These are phyloP conservation scores for Globisporangium iwayamae DNA, from an alignment of 352 stramenopile species.

Conservation along the genomic window DNA sequence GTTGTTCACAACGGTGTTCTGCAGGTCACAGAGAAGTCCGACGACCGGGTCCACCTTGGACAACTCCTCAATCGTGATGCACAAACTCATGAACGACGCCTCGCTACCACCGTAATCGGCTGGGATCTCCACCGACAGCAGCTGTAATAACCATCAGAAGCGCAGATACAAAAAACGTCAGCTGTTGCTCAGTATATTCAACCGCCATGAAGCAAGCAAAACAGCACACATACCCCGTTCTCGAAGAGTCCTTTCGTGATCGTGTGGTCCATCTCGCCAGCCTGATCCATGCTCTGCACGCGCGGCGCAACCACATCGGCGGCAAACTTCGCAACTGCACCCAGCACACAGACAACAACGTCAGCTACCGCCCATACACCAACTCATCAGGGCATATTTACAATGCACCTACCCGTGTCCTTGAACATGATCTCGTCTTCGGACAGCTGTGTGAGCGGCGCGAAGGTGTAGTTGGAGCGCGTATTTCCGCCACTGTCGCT, in stretches of 20 bases:
- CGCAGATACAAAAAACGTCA: not conserved
- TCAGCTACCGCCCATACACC: not conserved
- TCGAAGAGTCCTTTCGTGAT: slow-evolving; percentile 93
- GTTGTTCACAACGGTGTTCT: slow-evolving; percentile 96
- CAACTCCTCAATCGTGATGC: slow-evolving; percentile 96
- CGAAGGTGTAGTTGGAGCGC: slow-evolving; percentile 24
- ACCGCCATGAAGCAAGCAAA: not conserved
- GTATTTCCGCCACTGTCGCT: not conserved
- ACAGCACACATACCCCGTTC: slow-evolving; percentile 53
- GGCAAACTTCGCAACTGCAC: slow-evolving; percentile 78
- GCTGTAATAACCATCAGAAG: slow-evolving; percentile 14
- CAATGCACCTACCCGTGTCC: slow-evolving; percentile 29
- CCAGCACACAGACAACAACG: not conserved
- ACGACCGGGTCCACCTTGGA: slow-evolving; percentile 95
- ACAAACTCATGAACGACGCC: slow-evolving; percentile 94
- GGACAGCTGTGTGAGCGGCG: slow-evolving; percentile 52
- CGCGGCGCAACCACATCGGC: slow-evolving; percentile 80
- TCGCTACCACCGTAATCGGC: slow-evolving; percentile 90
- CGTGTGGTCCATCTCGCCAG: slow-evolving; percentile 85
- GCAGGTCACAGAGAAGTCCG: slow-evolving; percentile 93
- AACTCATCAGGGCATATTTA: too few species aligned
- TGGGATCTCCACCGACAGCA: slow-evolving; percentile 96
- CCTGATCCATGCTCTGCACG: slow-evolving; percentile 92
- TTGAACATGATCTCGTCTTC: slow-evolving; percentile 75
- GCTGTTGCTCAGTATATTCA: not conserved